Conservation (phyloP, 2,329 filamentous ascomycete genomes). For the Fonsecaea erecta region DNA sequence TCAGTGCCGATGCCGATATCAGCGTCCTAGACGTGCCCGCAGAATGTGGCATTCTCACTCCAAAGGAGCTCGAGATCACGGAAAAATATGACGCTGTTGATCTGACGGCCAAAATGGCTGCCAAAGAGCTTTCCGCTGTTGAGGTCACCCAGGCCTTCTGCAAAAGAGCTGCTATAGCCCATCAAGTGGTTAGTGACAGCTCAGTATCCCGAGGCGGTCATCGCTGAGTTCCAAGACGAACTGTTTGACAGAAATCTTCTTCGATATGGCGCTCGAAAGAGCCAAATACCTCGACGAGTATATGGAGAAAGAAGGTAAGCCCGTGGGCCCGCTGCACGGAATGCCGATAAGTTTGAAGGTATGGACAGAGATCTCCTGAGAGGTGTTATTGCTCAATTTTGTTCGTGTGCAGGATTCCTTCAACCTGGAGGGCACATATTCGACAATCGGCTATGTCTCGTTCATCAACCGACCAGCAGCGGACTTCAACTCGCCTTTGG, state of each 20-base stretch:
- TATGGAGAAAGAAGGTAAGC: constrained; percentile 52
- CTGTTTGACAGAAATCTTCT: constrained; percentile 51
- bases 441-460: constrained; percentile 41
- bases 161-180: constrained; percentile 47
- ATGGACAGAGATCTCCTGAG: background rate
- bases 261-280: constrained; percentile 52
- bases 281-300: constrained; percentile 67
- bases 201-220: background rate
- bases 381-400: background rate
- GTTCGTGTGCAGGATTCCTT: constrained; percentile 43
- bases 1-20: constrained; percentile 23
- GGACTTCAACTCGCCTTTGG: constrained; percentile 37
- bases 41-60: constrained; percentile 50
- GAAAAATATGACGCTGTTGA: constrained; percentile 52
- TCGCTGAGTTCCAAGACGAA: constrained; percentile 27
- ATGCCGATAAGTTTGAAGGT: constrained; percentile 32
- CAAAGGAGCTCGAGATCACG: constrained; percentile 54
- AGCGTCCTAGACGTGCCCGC: constrained; percentile 40
- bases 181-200: constrained; percentile 54
- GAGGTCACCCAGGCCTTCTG: constrained; percentile 51
- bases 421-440: constrained; percentile 40
- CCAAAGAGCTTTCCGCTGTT: constrained; percentile 21
- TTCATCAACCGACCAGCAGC: constrained; percentile 35
- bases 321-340: constrained; percentile 70
- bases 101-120: constrained; percentile 39